These are phyloP conservation scores for Penicillium sp. DNA, from an alignment of 2,329 filamentous ascomycete genomes.

Conservation along the genomic window DNA sequence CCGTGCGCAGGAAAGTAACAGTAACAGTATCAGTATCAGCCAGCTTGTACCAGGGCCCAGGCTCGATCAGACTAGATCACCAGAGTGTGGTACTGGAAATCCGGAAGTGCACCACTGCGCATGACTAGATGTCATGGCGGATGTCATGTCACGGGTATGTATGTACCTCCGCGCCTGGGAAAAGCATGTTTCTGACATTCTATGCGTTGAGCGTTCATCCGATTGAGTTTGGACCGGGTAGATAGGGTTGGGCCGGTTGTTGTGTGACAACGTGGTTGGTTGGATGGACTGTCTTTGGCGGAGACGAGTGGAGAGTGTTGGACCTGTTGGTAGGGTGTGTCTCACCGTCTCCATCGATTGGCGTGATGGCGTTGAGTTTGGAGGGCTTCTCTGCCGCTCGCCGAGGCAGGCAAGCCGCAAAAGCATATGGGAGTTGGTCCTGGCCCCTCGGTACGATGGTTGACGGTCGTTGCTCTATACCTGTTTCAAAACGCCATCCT, in stretches of 20 bases:
- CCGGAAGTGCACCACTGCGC: background rate
- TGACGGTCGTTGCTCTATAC: too few species aligned
- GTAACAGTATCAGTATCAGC: too few species aligned
- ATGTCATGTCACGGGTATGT: constrained; percentile 6
- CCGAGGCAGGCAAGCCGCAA: background rate
- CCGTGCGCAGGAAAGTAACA: background rate
- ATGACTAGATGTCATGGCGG: background rate
- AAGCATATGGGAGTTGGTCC: background rate
- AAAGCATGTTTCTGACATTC: constrained; percentile 5
- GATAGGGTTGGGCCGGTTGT: constrained; percentile 23
- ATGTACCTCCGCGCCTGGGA: constrained; percentile 10
- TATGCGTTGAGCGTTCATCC: constrained; percentile 3
- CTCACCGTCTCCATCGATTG: background rate
- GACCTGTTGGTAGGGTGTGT: too few species aligned
- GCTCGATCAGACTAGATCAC: background rate
- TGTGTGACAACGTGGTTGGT: constrained; percentile 15
- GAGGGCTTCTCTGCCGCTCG: background rate
- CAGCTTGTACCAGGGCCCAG: background rate
- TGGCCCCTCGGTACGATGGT: background rate
- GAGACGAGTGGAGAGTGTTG: background rate
- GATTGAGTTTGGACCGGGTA: constrained; percentile 26
- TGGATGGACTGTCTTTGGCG: background rate
- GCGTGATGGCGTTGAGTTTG: background rate
- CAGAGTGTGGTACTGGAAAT: background rate
- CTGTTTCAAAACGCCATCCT: background rate